Conservation (phyloP, 2,329 filamentous ascomycete genomes). For the Penicillium sp. region DNA sequence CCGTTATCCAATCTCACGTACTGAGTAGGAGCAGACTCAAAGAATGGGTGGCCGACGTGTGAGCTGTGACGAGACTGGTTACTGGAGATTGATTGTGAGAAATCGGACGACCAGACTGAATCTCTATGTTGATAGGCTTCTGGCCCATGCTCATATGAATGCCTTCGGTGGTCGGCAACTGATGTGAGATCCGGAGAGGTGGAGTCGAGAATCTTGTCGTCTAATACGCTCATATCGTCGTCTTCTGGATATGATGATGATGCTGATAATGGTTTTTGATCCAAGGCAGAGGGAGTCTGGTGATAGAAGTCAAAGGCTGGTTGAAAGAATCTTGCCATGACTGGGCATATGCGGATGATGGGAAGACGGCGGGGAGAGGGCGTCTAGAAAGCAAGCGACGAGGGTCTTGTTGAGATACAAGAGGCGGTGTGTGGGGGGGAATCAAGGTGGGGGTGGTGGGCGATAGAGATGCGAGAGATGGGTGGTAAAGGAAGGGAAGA, state of each 20-base stretch:
- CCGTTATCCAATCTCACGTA: slow-evolving; percentile 67
- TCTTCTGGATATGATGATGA: slow-evolving; percentile 48
- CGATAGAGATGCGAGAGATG: slow-evolving; percentile 18
- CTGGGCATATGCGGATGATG: slow-evolving; percentile 22
- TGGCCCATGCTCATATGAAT: slow-evolving; percentile 54
- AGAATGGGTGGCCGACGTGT: slow-evolving; percentile 53
- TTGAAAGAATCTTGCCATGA: slow-evolving; percentile 52
- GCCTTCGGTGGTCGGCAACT: slow-evolving; percentile 47
- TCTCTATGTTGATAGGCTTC: slow-evolving; percentile 59
- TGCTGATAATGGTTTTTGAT: slow-evolving; percentile 48
- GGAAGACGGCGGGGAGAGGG: slow-evolving; percentile 13
- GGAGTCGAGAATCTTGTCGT: slow-evolving; percentile 57
- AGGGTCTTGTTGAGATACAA: slow-evolving; percentile 19
- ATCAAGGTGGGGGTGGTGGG: slow-evolving; percentile 24
- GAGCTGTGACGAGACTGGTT: slow-evolving; percentile 47
- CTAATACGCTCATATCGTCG: slow-evolving; percentile 59
- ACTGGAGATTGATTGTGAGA: slow-evolving; percentile 48
- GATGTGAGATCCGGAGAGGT: slow-evolving; percentile 55
- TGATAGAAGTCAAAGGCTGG: slow-evolving; percentile 50
- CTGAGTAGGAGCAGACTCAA: slow-evolving; percentile 58
- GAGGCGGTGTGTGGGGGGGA: slow-evolving; percentile 30
- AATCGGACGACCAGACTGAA: slow-evolving; percentile 57
- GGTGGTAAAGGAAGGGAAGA: slow-evolving; percentile 16
- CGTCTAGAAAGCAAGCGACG: slow-evolving; percentile 15
- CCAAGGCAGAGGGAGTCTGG: slow-evolving; percentile 48